These are phyloP conservation scores for Neonothopanus nambi DNA, from an alignment of 1,284 basidiomycete species.

Conservation along the genomic window DNA sequence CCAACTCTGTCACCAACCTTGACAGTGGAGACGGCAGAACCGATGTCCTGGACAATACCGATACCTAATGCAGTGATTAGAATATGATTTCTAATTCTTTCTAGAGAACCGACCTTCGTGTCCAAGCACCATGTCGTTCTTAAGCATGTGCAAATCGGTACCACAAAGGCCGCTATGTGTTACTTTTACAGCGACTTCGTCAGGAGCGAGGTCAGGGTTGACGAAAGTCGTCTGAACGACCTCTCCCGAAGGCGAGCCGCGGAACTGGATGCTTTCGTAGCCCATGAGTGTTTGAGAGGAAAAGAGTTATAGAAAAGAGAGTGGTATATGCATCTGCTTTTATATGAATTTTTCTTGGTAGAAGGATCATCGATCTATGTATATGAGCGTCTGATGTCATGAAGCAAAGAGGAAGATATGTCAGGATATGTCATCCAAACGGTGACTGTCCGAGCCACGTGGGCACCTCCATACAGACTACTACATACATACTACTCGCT, in stretches of 20 bases:
- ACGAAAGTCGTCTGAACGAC: constrained; percentile 7
- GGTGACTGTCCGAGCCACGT: no score
- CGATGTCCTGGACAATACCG: constrained; percentile 48
- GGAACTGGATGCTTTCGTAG: constrained; percentile 8
- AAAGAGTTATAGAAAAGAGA: no score
- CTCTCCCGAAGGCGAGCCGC: constrained; percentile 6
- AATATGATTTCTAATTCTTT: no score
- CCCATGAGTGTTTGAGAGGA: constrained; percentile 6
- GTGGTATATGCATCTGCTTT: no score
- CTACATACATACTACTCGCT: no score
- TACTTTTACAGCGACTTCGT: constrained; percentile 36
- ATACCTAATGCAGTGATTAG: constrained; percentile 29
- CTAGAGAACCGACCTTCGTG: no score
- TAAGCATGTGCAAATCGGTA: constrained; percentile 41
- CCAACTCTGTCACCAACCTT: constrained; percentile 35
- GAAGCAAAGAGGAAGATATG: no score
- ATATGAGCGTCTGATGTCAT: no score
- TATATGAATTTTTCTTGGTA: no score
- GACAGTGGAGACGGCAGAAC: constrained; percentile 48
- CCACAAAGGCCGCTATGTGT: constrained; percentile 45
- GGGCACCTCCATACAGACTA: no score
- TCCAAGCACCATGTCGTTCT: constrained; percentile 26
- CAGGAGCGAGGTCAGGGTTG: constrained; percentile 13
- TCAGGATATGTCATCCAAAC: no score
- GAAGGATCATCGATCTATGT: no score